Conservation (phyloP, 768 basidiomycete species). For the Hirschioporus abietinus region DNA sequence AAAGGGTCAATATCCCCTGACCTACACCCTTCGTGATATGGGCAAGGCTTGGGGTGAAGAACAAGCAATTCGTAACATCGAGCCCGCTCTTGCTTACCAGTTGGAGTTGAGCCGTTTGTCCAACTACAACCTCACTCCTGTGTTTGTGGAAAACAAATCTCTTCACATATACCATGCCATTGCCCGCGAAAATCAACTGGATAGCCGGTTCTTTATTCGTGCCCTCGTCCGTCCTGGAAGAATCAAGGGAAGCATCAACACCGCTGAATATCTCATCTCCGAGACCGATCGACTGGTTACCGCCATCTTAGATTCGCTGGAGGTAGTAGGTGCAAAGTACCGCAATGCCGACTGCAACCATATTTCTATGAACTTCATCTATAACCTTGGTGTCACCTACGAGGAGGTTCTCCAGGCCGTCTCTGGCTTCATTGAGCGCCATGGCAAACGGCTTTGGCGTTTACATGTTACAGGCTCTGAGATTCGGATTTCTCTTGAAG, state of each 20-base stretch:
- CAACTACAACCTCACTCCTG: constrained; percentile 94
- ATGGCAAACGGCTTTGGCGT: constrained; percentile 97
- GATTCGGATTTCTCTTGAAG: constrained; percentile 92
- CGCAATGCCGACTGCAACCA: constrained; percentile 97
- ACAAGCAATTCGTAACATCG: constrained; percentile 94
- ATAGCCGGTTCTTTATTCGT: constrained; percentile 96
- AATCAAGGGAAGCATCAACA: constrained; percentile 86
- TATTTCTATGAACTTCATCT: constrained; percentile 98
- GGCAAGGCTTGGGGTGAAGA: constrained; percentile 85
- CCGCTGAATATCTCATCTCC: constrained; percentile 96
- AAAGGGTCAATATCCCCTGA: constrained; percentile 86
- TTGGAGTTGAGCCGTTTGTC: constrained; percentile 94
- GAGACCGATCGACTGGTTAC: constrained; percentile 97
- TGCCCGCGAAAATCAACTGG: constrained; percentile 94
- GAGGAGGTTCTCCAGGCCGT: constrained; percentile 96
- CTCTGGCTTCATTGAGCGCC: constrained; percentile 98
- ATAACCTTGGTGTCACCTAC: constrained; percentile 91
- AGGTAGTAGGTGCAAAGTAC: constrained; percentile 85
- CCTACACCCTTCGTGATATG: constrained; percentile 82
- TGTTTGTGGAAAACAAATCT: constrained; percentile 94
- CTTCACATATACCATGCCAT: constrained; percentile 97
- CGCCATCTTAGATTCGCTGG: constrained; percentile 88
- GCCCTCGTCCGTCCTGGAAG: constrained; percentile 95
- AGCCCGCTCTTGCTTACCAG: constrained; percentile 97
- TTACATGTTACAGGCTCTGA: constrained; percentile 97